Percentiles rank a stretch among this genome's conserved stretches.
Conservation (phyloP, 1,139 yeast genomes). For the Yamadazyma mexicana region DNA sequence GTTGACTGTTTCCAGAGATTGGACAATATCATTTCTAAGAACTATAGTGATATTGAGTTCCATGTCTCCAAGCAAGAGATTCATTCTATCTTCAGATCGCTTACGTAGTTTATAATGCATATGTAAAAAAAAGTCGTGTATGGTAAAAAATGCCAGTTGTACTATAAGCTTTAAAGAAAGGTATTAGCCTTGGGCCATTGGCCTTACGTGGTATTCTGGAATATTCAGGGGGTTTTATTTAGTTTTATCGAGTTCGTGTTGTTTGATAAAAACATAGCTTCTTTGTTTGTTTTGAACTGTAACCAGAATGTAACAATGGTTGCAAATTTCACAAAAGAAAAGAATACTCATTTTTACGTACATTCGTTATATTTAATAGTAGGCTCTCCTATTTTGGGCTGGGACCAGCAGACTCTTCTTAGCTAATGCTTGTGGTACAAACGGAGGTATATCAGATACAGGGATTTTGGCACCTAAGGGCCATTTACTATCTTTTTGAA, state of each 20-base stretch:
- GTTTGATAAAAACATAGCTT: too few relatives aligned
- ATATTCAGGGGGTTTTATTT: too few relatives aligned
- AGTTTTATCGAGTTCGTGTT: too few relatives aligned
- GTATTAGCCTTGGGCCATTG: too few relatives aligned
- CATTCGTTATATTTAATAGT: not conserved
- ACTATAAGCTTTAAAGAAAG: too few relatives aligned
- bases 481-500: constrained; percentile 44
- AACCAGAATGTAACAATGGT: not conserved
- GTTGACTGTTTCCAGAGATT: constrained; percentile 39
- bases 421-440: constrained; percentile 8
- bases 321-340: not conserved
- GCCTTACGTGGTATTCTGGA: too few relatives aligned
- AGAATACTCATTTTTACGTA: too few relatives aligned
- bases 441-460: constrained; percentile 16
- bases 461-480: constrained; percentile 46
- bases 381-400: constrained; percentile 3
- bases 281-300: too few relatives aligned
- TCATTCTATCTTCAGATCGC: constrained; percentile 29
- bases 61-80: constrained; percentile 36
- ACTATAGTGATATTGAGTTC: constrained; percentile 41
- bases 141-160: too few relatives aligned
- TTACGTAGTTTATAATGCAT: constrained; percentile 8
- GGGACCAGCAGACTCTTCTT: not conserved
- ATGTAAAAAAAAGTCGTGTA: not conserved
- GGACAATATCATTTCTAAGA: constrained; percentile 33